Evolutionary conservation across 2,329 filamentous ascomycete genomes (phyloP), one percentile per base, ranked within the genome.

Genomic region (Mollisia scopiformis): DNA sequence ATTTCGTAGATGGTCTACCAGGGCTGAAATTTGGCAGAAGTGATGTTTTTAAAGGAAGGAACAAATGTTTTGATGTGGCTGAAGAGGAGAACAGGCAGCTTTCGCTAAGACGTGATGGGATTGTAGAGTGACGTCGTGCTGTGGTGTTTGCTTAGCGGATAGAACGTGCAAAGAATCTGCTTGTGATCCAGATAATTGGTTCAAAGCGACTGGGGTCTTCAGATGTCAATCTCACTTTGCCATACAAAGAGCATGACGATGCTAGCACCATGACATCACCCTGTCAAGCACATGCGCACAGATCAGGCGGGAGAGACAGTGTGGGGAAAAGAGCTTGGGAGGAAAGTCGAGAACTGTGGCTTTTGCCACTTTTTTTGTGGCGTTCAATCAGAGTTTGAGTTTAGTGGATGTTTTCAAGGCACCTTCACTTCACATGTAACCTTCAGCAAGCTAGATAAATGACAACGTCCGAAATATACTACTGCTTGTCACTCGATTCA

Each of bases 111-210:
- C 37, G 35, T 56, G 52, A 49, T 46, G 55, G 52, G 30, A n/a
- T 25, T 55, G 21, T 35, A 51, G n/a, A n/a, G 39, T 55, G 50
- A 50, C 55, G 58, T 58, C 21, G 31, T 25, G 10, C 10, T 58
- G 39, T 14, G 33, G 47, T 23, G 16, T 21, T 27, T 55, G 11
- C 23, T 55, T 56, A 43, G 53, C 53, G 53, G 53, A 25, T 25
- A 55, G n/a, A 21, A 33, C 11, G 6, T 19, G 11, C 41, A 35
- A 31, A 25, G 25, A 49, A 21, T 23, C 49, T 43, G n/a, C 49
- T 43, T 52, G 37, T 58, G 56, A 58, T 58, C 23, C 25, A 46
- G 16, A 55, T n/a, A 27, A 62, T 58, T 58, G 57, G 53, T 35
- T 54, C 13, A 37, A 57, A 55, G n/a, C 11, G 25, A n/a, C n/a